Conservation (phyloP, 495 filamentous ascomycete species). For the Xylaria acuta region DNA sequence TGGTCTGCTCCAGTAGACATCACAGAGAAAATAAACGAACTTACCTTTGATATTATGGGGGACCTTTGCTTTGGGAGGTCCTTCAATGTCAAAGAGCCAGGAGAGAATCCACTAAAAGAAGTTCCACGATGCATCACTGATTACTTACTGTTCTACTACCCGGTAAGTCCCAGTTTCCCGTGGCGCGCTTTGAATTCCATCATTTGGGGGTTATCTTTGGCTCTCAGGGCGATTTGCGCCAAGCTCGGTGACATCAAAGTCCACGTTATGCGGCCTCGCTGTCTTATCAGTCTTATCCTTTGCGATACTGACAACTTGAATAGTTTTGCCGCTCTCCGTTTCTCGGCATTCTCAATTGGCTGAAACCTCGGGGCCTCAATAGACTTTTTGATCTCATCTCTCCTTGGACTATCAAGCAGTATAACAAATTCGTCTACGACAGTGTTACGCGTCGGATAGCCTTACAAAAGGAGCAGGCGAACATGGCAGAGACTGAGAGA, state of each 20-base stretch:
- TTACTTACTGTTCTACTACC: slow-evolving; percentile 34
- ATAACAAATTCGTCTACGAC: slow-evolving; percentile 26
- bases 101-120: slow-evolving; percentile 30
- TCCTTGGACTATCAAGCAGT: neutral
- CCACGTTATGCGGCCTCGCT: too few species aligned
- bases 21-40: slow-evolving; percentile 30
- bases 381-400: slow-evolving; percentile 12
- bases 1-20: slow-evolving; percentile 38
- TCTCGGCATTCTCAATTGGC: slow-evolving; percentile 18
- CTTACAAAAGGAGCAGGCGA: slow-evolving; percentile 18
- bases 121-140: slow-evolving; percentile 35
- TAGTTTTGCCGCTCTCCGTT: slow-evolving; percentile 31
- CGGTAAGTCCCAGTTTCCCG: slow-evolving; percentile 25
- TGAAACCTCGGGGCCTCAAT: slow-evolving; percentile 31
- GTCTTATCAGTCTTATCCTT: neutral
- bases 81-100: slow-evolving; percentile 54
- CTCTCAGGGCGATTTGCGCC: neutral
- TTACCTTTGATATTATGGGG: slow-evolving; percentile 48
- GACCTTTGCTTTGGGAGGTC: slow-evolving; percentile 61
- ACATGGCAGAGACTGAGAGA: slow-evolving; percentile 14
- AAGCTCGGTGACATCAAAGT: too few species aligned
- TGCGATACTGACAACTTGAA: slow-evolving; percentile 5
- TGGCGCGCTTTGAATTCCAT: neutral
- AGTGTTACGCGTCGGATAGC: slow-evolving; percentile 28
- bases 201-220: neutral